Evolutionary conservation across 1,284 basidiomycete genomes (phyloP).

Genomic region (Peniophora sp.): DNA sequence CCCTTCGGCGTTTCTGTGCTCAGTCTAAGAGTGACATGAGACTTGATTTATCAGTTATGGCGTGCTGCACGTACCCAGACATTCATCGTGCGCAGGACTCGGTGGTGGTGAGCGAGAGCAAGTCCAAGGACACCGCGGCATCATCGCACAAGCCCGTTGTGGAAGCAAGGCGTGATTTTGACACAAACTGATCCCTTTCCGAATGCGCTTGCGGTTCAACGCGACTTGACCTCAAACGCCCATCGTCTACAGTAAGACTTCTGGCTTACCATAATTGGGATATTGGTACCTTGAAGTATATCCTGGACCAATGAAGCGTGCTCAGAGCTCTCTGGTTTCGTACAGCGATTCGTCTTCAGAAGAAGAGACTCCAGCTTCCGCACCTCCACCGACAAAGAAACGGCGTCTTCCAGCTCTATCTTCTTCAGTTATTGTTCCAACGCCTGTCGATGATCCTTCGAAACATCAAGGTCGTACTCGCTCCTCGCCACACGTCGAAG

Average conservation of each 20-base stretch:
- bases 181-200: too few species aligned
- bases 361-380: neutral
- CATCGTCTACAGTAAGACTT: too few species aligned
- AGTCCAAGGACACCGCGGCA: too few species aligned
- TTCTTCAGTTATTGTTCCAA: constrained; percentile 32
- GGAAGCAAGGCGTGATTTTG: too few species aligned
- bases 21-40: too few species aligned
- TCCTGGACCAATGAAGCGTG: neutral
- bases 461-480: constrained; percentile 75
- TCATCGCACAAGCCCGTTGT: too few species aligned
- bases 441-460: constrained; percentile 56
- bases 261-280: too few species aligned
- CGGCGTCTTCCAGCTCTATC: constrained; percentile 53
- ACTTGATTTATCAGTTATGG: too few species aligned
- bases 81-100: constrained; percentile 4
- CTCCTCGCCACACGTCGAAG: constrained; percentile 68
- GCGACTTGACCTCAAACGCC: too few species aligned
- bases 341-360: neutral
- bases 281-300: too few species aligned
- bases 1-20: constrained; percentile 78
- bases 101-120: too few species aligned
- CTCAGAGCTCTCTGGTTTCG: neutral
- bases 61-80: constrained; percentile 4
- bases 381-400: constrained; percentile 23
- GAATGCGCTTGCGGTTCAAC: too few species aligned